A percentile compares a stretch with the other conserved stretches of the same genome.
These are phyloP conservation scores for Kitagawia praeruptora DNA, from an alignment of 129 eudicot species.

Conservation along the genomic window DNA sequence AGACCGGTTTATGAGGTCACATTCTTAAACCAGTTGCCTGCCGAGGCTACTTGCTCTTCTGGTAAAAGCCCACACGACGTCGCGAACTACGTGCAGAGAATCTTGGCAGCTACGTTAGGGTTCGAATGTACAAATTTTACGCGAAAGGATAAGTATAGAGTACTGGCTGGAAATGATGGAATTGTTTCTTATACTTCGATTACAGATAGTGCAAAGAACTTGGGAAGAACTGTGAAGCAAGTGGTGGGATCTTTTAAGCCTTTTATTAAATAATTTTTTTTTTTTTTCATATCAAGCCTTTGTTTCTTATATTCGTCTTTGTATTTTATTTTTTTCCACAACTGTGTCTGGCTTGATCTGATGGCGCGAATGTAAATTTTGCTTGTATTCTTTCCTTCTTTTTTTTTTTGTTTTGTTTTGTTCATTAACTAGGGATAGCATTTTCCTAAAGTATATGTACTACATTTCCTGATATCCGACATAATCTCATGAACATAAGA, in stretches of 20 bases:
- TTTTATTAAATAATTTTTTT: conserved; percentile 15
- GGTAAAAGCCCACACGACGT: conserved; percentile 93
- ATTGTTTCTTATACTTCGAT: conserved; percentile 43
- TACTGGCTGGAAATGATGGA: conserved; percentile 93
- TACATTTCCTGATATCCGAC: no score
- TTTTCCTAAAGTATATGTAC: no score
- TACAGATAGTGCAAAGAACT: conserved; percentile 30
- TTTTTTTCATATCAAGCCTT: background rate
- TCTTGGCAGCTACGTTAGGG: conserved; percentile 82
- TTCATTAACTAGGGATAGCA: no score
- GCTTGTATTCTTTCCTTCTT: background rate
- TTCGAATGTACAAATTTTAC: conserved; percentile 90
- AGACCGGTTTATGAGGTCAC: conserved; percentile 72
- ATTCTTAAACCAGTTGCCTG: conserved; percentile 68
- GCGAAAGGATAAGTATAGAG: conserved; percentile 86
- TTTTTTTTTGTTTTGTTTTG: background rate
- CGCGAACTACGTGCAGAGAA: conserved; percentile 85
- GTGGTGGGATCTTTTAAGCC: conserved; percentile 56
- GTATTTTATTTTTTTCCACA: background rate
- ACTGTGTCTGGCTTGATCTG: background rate
- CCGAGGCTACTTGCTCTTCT: conserved; percentile 82
- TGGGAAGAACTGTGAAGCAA: conserved; percentile 39
- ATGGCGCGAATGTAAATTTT: background rate
- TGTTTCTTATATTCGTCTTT: background rate
- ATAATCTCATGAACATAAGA: no score